These are phyloP conservation scores for Amphibolis antarctica DNA, from an alignment of 106 monocot genomes.

Conservation along the genomic window DNA sequence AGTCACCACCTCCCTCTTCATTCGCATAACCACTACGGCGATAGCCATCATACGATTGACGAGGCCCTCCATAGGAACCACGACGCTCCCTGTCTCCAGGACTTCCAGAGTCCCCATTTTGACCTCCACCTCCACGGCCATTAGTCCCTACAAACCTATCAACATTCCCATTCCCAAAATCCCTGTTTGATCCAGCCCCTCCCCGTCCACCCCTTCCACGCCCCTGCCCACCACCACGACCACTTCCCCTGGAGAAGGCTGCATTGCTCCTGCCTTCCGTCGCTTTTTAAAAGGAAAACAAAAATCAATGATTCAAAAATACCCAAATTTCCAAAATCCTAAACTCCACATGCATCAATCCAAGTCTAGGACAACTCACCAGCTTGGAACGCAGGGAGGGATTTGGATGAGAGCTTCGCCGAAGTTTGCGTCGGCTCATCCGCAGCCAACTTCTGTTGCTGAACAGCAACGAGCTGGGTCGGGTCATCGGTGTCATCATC, in stretches of 20 bases:
- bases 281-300: constrained; percentile 23
- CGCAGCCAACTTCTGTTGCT: neutral
- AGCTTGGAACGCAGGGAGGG: constrained; percentile 38
- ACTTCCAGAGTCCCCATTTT: constrained; percentile 16
- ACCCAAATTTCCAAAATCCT: too few species aligned
- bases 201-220: constrained; percentile 31
- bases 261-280: constrained; percentile 26
- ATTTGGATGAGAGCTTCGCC: constrained; percentile 51
- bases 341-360: too few species aligned
- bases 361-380: constrained; percentile 14
- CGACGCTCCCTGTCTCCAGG: constrained; percentile 21
- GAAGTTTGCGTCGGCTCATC: constrained; percentile 24
- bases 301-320: neutral
- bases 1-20: constrained; percentile 33
- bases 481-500: too few species aligned
- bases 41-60: too few species aligned
- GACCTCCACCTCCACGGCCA: constrained; percentile 17
- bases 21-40: constrained; percentile 33
- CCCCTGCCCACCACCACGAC: constrained; percentile 25
- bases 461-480: too few species aligned
- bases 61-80: constrained; percentile 21
- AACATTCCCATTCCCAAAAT: constrained; percentile 27
- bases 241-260: constrained; percentile 22
- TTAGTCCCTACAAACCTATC: constrained; percentile 13
- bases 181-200: constrained; percentile 20